A percentile compares a stretch with the other conserved stretches of the same genome.
These are phyloP conservation scores for Fusarium continuum DNA, from an alignment of 2,329 filamentous ascomycete species.

Conservation along the genomic window DNA sequence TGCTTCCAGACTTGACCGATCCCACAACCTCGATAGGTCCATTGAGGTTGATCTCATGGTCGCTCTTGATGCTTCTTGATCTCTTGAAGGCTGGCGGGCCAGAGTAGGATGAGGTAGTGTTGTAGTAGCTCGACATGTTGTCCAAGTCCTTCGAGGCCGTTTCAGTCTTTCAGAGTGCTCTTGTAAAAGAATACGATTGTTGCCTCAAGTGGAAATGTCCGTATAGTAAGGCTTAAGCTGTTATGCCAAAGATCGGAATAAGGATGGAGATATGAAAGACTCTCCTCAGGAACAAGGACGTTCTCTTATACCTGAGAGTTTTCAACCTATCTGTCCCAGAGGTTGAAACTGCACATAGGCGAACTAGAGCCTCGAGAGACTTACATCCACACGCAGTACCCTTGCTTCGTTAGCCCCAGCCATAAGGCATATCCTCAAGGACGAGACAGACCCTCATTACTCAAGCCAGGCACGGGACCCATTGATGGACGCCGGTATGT, in stretches of 20 bases:
- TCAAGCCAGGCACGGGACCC: conserved; percentile 30
- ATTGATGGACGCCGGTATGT: not conserved
- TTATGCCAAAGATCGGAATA: conserved; percentile 3
- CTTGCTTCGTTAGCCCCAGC: conserved; percentile 14
- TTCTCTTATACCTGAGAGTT: conserved; percentile 30
- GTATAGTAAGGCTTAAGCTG: not conserved
- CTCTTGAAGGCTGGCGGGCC: conserved; percentile 41
- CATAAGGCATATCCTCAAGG: conserved; percentile 31
- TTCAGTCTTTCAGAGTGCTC: not conserved
- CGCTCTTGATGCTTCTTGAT: conserved; percentile 54
- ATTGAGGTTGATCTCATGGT: conserved; percentile 51
- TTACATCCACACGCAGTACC: not conserved
- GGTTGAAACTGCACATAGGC: conserved; percentile 25
- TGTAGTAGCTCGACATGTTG: conserved; percentile 44
- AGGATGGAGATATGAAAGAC: conserved; percentile 2
- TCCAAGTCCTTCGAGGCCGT: not conserved
- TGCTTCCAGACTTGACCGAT: conserved; percentile 57
- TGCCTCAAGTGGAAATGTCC: not conserved
- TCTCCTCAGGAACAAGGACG: conserved; percentile 19
- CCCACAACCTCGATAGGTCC: conserved; percentile 59
- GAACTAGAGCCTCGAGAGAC: conserved; percentile 17
- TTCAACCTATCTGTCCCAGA: conserved; percentile 18
- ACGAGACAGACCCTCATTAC: conserved; percentile 1
- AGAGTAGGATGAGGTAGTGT: conserved; percentile 36
- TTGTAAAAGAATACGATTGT: not conserved